Percentiles rank a stretch among this genome's conserved stretches.
Conservation (phyloP, 495 filamentous ascomycete genomes). For the Aspergillus conjunctus region DNA sequence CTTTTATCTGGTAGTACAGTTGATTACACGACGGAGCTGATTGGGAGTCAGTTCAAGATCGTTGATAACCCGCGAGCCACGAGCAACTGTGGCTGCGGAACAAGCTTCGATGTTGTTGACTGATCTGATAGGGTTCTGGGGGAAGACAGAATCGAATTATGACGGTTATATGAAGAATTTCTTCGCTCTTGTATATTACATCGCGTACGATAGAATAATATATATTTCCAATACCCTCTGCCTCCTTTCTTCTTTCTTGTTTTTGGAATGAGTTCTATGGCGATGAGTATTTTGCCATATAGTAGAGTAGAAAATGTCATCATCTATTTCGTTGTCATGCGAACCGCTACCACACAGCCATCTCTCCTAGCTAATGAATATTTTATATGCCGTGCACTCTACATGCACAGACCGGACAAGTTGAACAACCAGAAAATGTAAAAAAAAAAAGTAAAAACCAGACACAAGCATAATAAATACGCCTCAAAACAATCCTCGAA, state of each 20-base stretch:
- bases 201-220: neutral
- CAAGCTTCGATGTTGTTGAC: conserved; percentile 90
- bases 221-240: neutral
- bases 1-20: conserved; percentile 89
- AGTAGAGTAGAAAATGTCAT: conserved; percentile 18
- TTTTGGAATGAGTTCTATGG: no score
- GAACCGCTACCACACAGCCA: conserved; percentile 19
- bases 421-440: conserved; percentile 16
- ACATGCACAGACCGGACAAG: conserved; percentile 23
- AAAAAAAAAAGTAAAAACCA: conserved; percentile 21
- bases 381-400: conserved; percentile 18
- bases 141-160: no score
- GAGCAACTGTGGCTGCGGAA: conserved; percentile 96
- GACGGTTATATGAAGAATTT: neutral
- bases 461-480: conserved; percentile 9
- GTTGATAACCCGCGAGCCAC: conserved; percentile 87
- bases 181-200: neutral
- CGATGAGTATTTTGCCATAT: no score
- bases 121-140: conserved; percentile 32
- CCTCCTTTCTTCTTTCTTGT: neutral
- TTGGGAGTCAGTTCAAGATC: conserved; percentile 97
- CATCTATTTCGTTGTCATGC: conserved; percentile 31
- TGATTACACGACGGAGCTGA: conserved; percentile 95
- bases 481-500: conserved; percentile 22
- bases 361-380: conserved; percentile 15